Evolutionary conservation across 148 eudicot genomes (phyloP), one percentile per base, ranked within the genome.

Genomic region (Cornus suecica): DNA sequence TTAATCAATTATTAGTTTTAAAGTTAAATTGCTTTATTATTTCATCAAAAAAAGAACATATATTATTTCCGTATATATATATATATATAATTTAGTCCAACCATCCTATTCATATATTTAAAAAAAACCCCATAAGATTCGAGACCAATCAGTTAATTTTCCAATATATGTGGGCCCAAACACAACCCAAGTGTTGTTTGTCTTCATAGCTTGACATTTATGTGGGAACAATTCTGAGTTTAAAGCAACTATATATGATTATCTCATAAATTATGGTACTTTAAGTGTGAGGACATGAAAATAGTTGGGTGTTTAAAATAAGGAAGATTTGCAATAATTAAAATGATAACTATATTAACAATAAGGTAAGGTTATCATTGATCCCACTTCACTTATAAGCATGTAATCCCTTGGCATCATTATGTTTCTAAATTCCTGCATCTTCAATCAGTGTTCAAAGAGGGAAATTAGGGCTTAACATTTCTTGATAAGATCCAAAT

Each of bases 381-480:
- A 71, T 71, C 74, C 74, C 65, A 71, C 74, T 71, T 68, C 42
- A 56, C 42, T 71, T 56, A 71, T 30, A 56, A 56, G 65, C 74
- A 54, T 71, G 74, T 71, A 71, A 71, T 56, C 65, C 41, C 42
- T 56, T 56, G 62, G 8, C 26, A 71, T 71, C 45, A 71, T 71
- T 71, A 71, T 71, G 74, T 56, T 71, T 71, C n/a, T 71, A 71
- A 71, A 71, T 71, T 71, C 54, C 24, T 56, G 9, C 74, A 69
- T 69, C 14, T 42, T 37, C 20, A 68, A 69, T 68, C 54, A 68
- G 52, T 68, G 52, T 42, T 18, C 29, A 41, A 23, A 32, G 27
- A 18, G 8, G 23, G 1, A 14, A 25, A 61, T 27, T 20, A 20
- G 34, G 41, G 16, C 26, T 30, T 54, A 29, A 29, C 65, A 54